Evolutionary conservation across 805 yeast species (phyloP), one percentile per base, ranked within the genome.

Genomic region (Starmera quercuum): DNA sequence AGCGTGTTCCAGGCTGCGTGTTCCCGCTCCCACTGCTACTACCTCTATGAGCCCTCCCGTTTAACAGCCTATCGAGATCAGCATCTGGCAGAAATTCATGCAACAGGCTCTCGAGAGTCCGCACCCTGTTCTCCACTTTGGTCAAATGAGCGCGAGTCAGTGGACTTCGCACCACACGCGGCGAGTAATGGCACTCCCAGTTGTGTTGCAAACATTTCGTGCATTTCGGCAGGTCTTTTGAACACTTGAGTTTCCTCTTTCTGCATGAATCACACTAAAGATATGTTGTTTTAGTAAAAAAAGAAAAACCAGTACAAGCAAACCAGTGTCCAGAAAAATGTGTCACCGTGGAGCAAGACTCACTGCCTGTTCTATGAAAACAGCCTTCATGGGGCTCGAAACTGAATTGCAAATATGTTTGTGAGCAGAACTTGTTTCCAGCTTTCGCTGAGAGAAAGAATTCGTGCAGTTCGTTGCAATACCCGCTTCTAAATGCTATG

Each of bases 71-170:
- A 24, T 73, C 73, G n/a, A 73, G 39, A 33, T 66, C 68, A 29
- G 58, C 63, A 26, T 65, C 65, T 5, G 73, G 82, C 6, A 68
- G 41, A 12, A 73, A 41, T 28, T 59, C 65, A 16, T 50, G 42
- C 7, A 76, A 44, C 9, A 75, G 41, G 9, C 46, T 41, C 48
- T 75, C 80, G 36, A 77, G 50, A 25, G 55, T 63, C 23, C 61
- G 54, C 5, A 72, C 71, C 31, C 75, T 56, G 33, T 63, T 68
- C 55, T 85, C 95, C 20, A 85, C 86, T 34, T 71, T 71, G 12
- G 95, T 84, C 43, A 85, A 60, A 58, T 83, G 81, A 4, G 82
- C 85, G 44, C 95, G 63, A 0, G 95, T 85, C 36, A 85, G 59
- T 0, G 95, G 95, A 5, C 90, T 77, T 35, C 95, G 64, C 22